phyloP scores from a whole-genome alignment of 2,329 filamentous ascomycete species.

The Paraphoma chrysanthemicola region DNA sequence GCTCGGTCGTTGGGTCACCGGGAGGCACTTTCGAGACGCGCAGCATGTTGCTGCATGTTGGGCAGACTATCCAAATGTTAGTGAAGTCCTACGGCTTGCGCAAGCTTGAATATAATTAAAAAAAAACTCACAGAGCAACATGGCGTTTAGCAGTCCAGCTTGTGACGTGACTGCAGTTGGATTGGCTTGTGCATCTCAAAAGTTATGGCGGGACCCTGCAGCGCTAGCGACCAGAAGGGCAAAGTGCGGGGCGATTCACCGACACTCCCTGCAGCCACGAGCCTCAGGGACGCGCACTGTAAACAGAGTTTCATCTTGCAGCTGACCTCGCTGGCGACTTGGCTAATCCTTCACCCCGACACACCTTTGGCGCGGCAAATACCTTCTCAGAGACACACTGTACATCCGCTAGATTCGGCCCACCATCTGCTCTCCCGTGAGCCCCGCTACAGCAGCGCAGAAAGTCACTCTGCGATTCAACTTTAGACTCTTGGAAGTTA shows the following conservation, averaged over 20 bases:
- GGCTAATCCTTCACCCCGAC: background rate
- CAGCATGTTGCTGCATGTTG: conserved; percentile 82
- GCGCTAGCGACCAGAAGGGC: conserved; percentile 25
- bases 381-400: background rate
- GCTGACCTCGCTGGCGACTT: background rate
- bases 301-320: conserved; percentile 22
- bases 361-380: too few relatives aligned
- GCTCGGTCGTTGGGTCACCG: conserved; percentile 47
- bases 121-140: conserved; percentile 69
- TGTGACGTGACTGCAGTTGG: background rate
- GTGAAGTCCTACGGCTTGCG: background rate
- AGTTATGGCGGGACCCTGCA: conserved; percentile 34
- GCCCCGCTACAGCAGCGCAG: background rate
- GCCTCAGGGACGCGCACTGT: conserved; percentile 19
- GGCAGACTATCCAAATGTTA: conserved; percentile 65
- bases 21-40: conserved; percentile 66
- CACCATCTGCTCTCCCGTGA: background rate
- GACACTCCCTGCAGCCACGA: conserved; percentile 13
- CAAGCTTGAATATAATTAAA: background rate
- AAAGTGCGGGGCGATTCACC: conserved; percentile 33
- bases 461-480: background rate
- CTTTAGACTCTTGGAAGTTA: background rate
- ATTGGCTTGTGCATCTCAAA: conserved; percentile 19
- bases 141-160: conserved; percentile 39
- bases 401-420: background rate